A percentile compares a stretch with the other conserved stretches of the same genome.
These are phyloP conservation scores for Candida incommunis DNA, from an alignment of 805 yeast species.

Conservation along the genomic window DNA sequence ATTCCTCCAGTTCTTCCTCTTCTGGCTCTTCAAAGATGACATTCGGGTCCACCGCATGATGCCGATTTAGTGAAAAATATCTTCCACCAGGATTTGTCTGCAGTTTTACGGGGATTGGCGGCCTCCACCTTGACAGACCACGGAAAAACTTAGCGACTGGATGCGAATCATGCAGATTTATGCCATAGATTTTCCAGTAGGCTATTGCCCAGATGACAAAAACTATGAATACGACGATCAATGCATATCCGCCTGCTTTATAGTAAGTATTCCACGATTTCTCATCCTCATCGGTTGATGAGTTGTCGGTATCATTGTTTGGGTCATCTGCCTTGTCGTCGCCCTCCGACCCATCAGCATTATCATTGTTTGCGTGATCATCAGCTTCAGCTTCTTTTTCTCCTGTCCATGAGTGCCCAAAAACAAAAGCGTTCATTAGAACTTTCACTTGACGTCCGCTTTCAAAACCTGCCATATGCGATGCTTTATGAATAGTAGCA, in stretches of 20 bases:
- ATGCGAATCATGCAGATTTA: slow-evolving; percentile 2
- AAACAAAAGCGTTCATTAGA: slow-evolving; percentile 36
- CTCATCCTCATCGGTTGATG: slow-evolving; percentile 10
- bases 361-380: slow-evolving; percentile 1
- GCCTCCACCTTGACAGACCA: slow-evolving; percentile 5
- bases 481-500: slow-evolving; percentile 56
- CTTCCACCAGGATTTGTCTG: neutral
- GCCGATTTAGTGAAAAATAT: neutral
- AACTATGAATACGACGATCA: slow-evolving; percentile 20
- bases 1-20: slow-evolving; percentile 11
- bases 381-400: slow-evolving; percentile 6
- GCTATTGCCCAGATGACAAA: slow-evolving; percentile 9
- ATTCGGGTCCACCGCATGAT: slow-evolving; percentile 6
- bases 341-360: neutral
- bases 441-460: slow-evolving; percentile 56
- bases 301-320: neutral
- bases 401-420: slow-evolving; percentile 6
- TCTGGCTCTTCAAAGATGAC: slow-evolving; percentile 14
- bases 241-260: slow-evolving; percentile 24
- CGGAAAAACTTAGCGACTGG: slow-evolving; percentile 2
- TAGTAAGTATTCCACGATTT: slow-evolving; percentile 22
- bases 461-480: slow-evolving; percentile 93
- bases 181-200: slow-evolving; percentile 11
- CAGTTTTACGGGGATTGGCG: neutral
- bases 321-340: slow-evolving; percentile 2